Percentiles rank a stretch among this genome's conserved stretches.
Evolutionary conservation across 106 monocot species (phyloP).

Genomic region (Acorus calamus): DNA sequence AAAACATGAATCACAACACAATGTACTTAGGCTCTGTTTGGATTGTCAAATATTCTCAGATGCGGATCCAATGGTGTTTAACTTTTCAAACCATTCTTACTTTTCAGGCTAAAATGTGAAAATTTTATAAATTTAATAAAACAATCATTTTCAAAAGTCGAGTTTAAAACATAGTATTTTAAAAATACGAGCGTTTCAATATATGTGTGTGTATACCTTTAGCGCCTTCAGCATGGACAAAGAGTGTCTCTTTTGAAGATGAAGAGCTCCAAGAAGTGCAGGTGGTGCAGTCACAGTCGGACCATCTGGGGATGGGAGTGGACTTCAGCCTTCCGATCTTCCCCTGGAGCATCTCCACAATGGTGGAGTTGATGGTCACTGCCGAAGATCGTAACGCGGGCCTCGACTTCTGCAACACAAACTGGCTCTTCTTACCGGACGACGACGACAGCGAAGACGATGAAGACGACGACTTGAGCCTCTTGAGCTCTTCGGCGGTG

Average conservation of each 20-base stretch:
- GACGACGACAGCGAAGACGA: too few relatives aligned
- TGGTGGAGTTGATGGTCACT: constrained; percentile 8
- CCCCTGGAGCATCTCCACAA: not conserved
- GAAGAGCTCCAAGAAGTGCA: constrained; percentile 30
- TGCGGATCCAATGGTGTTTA: too few relatives aligned
- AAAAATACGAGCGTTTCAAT: too few relatives aligned
- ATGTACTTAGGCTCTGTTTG: too few relatives aligned
- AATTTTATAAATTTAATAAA: too few relatives aligned
- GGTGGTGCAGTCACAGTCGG: constrained; percentile 40
- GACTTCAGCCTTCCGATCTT: constrained; percentile 8
- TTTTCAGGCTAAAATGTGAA: too few relatives aligned
- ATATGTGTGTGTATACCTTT: constrained; percentile 1
- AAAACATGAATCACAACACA: too few relatives aligned
- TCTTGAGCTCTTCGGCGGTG: not conserved
- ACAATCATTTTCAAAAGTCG: too few relatives aligned
- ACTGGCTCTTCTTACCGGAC: not conserved
- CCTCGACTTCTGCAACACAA: constrained; percentile 1
- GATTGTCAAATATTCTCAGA: too few relatives aligned
- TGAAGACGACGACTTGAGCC: too few relatives aligned
- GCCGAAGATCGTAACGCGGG: not conserved
- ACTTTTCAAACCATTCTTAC: too few relatives aligned
- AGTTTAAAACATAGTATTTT: too few relatives aligned
- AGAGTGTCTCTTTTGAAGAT: constrained; percentile 5
- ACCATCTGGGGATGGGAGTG: constrained; percentile 31
- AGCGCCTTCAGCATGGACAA: constrained; percentile 21